phyloP scores from a whole-genome alignment of 257 asterid genomes.

The Asclepias syriaca region DNA sequence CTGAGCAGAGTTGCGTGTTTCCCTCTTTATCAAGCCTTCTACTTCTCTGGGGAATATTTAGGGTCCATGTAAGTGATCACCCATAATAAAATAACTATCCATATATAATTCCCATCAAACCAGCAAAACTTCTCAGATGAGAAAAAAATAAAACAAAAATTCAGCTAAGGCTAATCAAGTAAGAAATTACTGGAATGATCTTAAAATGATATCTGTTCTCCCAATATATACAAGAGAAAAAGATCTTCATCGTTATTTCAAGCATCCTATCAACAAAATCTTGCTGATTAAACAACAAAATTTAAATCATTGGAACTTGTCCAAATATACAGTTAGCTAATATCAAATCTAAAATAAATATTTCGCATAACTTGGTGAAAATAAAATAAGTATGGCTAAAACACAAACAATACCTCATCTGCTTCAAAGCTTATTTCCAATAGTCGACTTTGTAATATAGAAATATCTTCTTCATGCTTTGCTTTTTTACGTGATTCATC shows the following conservation, averaged over 20 bases:
- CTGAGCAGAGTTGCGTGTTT: constrained; percentile 30
- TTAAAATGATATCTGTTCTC: background rate
- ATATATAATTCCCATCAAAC: background rate
- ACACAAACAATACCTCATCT: constrained; percentile 52
- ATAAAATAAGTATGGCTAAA: background rate
- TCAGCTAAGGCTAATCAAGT: background rate
- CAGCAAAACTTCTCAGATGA: background rate
- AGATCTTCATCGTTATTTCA: background rate
- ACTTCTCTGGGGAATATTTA: constrained; percentile 39
- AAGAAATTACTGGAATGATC: background rate
- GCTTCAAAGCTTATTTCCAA: constrained; percentile 75
- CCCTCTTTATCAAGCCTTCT: constrained; percentile 54
- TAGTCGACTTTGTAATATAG: constrained; percentile 52
- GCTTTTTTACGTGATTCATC: constrained; percentile 52
- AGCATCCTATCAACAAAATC: background rate
- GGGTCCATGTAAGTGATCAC: background rate
- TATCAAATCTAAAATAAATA: background rate
- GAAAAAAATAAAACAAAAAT: background rate
- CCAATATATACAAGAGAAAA: background rate
- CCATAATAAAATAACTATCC: background rate
- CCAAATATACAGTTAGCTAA: background rate
- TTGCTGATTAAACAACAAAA: background rate
- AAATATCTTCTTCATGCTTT: constrained; percentile 66
- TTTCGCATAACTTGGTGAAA: background rate
- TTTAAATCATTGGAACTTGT: background rate